Conservation (phyloP, 2,329 filamentous ascomycete genomes). For the Blumeria hordei region DNA sequence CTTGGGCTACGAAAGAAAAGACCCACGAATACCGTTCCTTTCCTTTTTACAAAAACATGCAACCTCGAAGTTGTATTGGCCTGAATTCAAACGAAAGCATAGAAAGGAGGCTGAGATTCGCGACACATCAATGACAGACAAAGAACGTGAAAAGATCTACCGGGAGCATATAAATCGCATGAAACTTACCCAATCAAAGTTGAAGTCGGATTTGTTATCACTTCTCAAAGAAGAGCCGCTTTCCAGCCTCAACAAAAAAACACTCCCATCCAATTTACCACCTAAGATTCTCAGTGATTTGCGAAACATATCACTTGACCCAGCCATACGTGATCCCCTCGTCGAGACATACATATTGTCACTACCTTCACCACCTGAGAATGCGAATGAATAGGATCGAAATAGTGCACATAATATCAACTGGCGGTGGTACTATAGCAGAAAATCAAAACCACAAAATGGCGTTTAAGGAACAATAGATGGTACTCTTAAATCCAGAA, state of each 20-base stretch:
- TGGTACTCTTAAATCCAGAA: too few relatives aligned
- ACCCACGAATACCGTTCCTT: slow-evolving; percentile 65
- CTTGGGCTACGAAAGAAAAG: slow-evolving; percentile 52
- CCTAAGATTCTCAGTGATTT: slow-evolving; percentile 37
- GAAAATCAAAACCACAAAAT: too few relatives aligned
- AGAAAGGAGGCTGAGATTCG: slow-evolving; percentile 63
- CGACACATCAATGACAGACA: slow-evolving; percentile 44
- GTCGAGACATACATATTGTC: slow-evolving; percentile 42
- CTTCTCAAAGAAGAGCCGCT: slow-evolving; percentile 38
- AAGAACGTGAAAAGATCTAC: slow-evolving; percentile 59
- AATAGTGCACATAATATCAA: too few relatives aligned
- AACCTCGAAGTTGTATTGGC: slow-evolving; percentile 86
- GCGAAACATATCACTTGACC: slow-evolving; percentile 42
- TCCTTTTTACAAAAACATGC: slow-evolving; percentile 60
- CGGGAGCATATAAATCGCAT: slow-evolving; percentile 47
- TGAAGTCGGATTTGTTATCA: slow-evolving; percentile 43
- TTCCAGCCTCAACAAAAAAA: slow-evolving; percentile 32
- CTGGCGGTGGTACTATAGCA: too few relatives aligned
- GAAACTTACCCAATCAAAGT: slow-evolving; percentile 37
- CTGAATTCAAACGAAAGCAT: slow-evolving; percentile 82
- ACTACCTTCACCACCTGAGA: slow-evolving; percentile 32
- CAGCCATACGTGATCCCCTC: slow-evolving; percentile 34
- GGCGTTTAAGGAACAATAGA: too few relatives aligned
- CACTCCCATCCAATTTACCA: slow-evolving; percentile 32
- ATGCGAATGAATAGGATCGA: slow-evolving; percentile 20